A percentile compares a stretch with the other conserved stretches of the same genome.
phyloP scores from a whole-genome alignment of 1,284 basidiomycete genomes.

The Tremellales sp. region DNA sequence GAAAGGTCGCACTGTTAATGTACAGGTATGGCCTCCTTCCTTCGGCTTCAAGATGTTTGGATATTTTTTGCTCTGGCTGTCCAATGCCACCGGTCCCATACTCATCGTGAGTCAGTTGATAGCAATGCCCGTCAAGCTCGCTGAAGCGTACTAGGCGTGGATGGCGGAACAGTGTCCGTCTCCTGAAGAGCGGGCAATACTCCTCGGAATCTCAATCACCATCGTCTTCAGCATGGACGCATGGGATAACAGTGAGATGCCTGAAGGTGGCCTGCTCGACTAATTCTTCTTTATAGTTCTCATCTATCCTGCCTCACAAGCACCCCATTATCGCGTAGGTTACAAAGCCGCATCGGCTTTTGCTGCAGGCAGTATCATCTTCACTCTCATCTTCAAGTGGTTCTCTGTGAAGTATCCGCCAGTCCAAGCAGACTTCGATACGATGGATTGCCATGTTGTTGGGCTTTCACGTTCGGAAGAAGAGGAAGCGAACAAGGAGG shows the following conservation, averaged over 20 bases:
- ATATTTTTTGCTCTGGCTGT: conserved; percentile 29
- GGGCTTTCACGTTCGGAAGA: too few relatives aligned
- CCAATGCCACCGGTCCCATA: conserved; percentile 23
- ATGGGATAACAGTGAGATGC: conserved; percentile 23
- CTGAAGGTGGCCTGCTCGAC: too few relatives aligned
- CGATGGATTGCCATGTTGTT: too few relatives aligned
- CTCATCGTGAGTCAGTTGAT: conserved; percentile 15
- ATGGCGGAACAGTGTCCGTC: conserved; percentile 27
- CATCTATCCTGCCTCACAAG: conserved; percentile 25
- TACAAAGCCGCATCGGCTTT: conserved; percentile 26
- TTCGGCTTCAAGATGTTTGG: conserved; percentile 29
- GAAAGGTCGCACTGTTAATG: neutral
- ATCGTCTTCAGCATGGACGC: conserved; percentile 25
- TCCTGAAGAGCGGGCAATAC: conserved; percentile 24
- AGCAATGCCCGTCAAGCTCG: neutral
- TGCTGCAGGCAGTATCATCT: conserved; percentile 12
- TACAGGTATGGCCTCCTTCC: conserved; percentile 17
- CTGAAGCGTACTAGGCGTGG: conserved; percentile 19
- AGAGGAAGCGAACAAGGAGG: too few relatives aligned
- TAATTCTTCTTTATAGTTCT: conserved; percentile 18
- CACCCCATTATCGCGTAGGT: conserved; percentile 25
- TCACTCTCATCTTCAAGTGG: conserved; percentile 16
- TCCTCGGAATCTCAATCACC: conserved; percentile 24
- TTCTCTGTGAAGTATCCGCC: too few relatives aligned
- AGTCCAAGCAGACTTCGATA: too few relatives aligned